Base-by-base conservation (phyloP, 23 red algal genomes). In the Gracilaria vermiculophylla region DNA sequence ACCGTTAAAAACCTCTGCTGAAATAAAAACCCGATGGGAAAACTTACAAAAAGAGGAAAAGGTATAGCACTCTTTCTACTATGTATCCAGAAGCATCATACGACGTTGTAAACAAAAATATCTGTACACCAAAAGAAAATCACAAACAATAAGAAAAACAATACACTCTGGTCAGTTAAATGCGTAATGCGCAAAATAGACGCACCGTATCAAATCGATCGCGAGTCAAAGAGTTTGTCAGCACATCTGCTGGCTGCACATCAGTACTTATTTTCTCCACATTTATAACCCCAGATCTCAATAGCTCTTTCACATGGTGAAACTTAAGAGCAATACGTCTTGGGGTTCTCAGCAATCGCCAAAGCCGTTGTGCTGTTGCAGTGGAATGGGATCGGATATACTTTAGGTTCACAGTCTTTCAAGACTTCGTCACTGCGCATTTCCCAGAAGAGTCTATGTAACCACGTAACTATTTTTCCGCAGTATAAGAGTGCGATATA, bases 401-500 rank as follows among this genome's bases (percentile, higher is more conserved):
- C 33, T 41, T 85, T 17, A 16, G 81, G 53, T 28, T 67, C 60
- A 43, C n/a, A n/a, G n/a, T 69, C 35, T 19, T 29, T 17, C 47
- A 67, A 19, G 12, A 47, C 25, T 19, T 57, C 33, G 2, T 20
- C 40, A 31, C 1, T 85, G 23, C 10, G 1, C 31, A 71, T 15
- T 43, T 69, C 81, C 44, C 43, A 53, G 48, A 85, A 69, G 42
- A 85, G 11, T 6, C 62, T 49, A 2, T 43, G 60, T 50, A 85
- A 12, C 81, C 81, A 85, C 9, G 29, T 35, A 13, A 85, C 5
- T 5, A 16, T 45, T 35, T n/a, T 69, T 72, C 7, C 31, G 32
- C 61, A 53, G 28, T 48, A 31, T 27, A 13, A 71, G 3, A 73
- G 8, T 45, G 83, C 83, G 19, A 88, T 76, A 42, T 77, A 88